Conservation (phyloP, 257 asterid genomes). For the Nyctanthes arbortristis region DNA sequence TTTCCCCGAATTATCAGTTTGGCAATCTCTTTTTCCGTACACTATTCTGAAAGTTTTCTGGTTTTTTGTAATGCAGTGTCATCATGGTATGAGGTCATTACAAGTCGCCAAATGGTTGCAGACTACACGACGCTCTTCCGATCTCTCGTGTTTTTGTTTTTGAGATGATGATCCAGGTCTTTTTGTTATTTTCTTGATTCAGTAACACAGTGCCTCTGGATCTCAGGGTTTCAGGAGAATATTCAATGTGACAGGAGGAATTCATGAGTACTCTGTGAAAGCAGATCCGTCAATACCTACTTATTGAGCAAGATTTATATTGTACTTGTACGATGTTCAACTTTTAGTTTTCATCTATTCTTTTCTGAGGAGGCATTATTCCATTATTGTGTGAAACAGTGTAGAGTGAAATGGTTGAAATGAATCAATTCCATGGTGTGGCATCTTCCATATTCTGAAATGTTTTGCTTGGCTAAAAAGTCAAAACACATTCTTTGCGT, state of each 20-base stretch:
- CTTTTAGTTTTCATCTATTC: neutral
- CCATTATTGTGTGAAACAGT: conserved; percentile 11
- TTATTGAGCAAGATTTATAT: conserved; percentile 46
- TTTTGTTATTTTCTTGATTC: conserved; percentile 2
- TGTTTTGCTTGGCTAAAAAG: neutral
- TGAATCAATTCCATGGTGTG: neutral
- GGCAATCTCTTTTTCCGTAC: conserved; percentile 1
- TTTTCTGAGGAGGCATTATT: neutral
- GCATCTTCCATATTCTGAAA: neutral
- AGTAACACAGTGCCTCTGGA: conserved; percentile 5
- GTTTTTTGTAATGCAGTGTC: conserved; percentile 63
- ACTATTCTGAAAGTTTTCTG: conserved; percentile 17
- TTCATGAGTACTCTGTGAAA: conserved; percentile 75
- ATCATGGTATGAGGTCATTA: conserved; percentile 88
- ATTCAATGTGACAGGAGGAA: conserved; percentile 87
- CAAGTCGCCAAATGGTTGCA: conserved; percentile 98
- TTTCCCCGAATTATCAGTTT: neutral
- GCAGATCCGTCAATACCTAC: conserved; percentile 86
- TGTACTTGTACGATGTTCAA: neutral
- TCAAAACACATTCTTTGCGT: neutral
- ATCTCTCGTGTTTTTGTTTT: too few species aligned
- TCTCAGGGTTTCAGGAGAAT: conserved; percentile 83
- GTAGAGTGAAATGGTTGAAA: neutral
- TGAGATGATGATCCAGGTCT: neutral
- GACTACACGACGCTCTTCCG: too few species aligned